Conservation (phyloP, 1,284 basidiomycete genomes). For the Pseudozyma hubeiensis region DNA sequence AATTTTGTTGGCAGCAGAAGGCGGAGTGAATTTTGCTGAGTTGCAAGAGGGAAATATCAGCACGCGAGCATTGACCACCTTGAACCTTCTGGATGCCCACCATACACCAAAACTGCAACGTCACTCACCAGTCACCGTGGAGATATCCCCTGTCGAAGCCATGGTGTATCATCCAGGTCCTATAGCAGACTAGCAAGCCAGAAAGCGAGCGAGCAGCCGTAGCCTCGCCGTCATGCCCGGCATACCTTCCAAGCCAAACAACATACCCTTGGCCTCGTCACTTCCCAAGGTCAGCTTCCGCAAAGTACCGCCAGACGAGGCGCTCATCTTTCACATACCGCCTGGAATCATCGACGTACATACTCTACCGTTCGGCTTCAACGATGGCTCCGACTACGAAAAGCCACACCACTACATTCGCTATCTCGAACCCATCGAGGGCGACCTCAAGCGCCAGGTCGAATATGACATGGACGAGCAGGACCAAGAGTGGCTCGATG, state of each 20-base stretch:
- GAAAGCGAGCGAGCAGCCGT: not conserved
- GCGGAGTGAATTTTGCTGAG: constrained; percentile 6
- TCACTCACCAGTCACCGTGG: not conserved
- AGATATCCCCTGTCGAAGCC: not conserved
- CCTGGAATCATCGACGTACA: constrained; percentile 55
- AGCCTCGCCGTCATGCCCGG: constrained; percentile 35
- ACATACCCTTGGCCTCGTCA: constrained; percentile 59
- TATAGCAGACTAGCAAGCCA: constrained; percentile 1
- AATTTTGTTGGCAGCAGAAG: not conserved
- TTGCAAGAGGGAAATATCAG: not conserved
- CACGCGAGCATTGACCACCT: constrained; percentile 31
- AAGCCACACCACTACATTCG: constrained; percentile 88
- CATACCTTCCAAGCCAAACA: constrained; percentile 55
- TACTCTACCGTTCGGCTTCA: constrained; percentile 70
- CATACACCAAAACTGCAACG: not conserved
- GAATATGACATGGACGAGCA: constrained; percentile 99
- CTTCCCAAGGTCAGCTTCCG: constrained; percentile 63
- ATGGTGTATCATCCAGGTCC: constrained; percentile 1
- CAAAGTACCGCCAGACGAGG: constrained; percentile 54
- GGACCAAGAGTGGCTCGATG: constrained; percentile 96
- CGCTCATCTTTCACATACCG: constrained; percentile 35
- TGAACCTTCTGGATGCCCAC: not conserved
- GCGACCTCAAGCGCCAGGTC: constrained; percentile 89
- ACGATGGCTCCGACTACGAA: constrained; percentile 80
- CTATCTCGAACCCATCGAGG: constrained; percentile 92